A percentile compares a stretch with the other conserved stretches of the same genome.
Conservation (phyloP, 2,329 filamentous ascomycete genomes). For the Alternaria angustiovoidea region DNA sequence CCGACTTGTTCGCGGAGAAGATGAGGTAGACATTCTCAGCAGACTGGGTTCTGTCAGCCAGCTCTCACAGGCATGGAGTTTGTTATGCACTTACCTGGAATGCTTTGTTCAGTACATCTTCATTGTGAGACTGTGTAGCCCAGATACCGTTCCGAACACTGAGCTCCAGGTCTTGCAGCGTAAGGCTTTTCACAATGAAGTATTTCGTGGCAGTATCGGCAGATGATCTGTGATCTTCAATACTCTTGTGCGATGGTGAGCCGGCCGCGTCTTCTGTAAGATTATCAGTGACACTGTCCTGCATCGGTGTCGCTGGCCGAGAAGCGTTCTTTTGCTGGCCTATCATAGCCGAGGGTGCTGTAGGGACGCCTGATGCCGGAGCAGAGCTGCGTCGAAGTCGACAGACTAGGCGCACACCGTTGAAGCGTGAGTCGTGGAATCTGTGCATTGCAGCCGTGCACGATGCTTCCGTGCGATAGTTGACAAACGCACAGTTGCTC, state of each 20-base stretch:
- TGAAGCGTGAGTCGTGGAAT: conserved; percentile 90
- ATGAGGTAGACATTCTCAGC: conserved; percentile 88
- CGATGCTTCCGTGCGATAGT: conserved; percentile 82
- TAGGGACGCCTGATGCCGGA: conserved; percentile 58
- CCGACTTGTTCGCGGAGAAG: conserved; percentile 97
- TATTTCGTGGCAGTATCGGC: conserved; percentile 70
- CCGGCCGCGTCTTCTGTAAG: conserved; percentile 19
- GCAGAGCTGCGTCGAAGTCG: conserved; percentile 71
- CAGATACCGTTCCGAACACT: conserved; percentile 89
- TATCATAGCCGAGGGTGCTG: conserved; percentile 62
- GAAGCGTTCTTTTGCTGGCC: conserved; percentile 33
- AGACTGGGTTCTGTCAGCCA: conserved; percentile 59
- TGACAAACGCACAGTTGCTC: conserved; percentile 96
- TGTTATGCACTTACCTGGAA: conserved; percentile 69
- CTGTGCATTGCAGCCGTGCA: conserved; percentile 80
- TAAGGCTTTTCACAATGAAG: conserved; percentile 93
- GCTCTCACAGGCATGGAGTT: too few relatives aligned
- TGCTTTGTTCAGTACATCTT: conserved; percentile 80
- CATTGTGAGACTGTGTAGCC: conserved; percentile 95
- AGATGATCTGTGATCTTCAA: conserved; percentile 17
- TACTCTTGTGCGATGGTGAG: conserved; percentile 16
- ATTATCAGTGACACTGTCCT: conserved; percentile 20
- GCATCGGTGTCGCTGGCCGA: conserved; percentile 37
- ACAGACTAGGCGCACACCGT: conserved; percentile 85
- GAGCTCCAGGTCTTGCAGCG: conserved; percentile 85